Evolutionary conservation across 345 rosid genomes (phyloP), one percentile per base, ranked within the genome.

Genomic region (Turritis glabra): DNA sequence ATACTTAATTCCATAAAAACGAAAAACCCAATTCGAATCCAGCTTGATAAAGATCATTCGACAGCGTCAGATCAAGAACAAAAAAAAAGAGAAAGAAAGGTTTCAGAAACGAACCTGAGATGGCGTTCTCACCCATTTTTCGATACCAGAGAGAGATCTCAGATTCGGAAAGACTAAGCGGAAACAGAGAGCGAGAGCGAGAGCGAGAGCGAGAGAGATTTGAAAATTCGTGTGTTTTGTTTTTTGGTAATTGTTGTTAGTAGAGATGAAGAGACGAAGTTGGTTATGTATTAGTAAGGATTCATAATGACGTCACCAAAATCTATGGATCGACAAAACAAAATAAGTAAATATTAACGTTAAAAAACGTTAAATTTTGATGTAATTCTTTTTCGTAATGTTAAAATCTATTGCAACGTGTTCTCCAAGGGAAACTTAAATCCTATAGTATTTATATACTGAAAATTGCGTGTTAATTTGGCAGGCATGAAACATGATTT

Each of bases 41-140:
- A 72, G 62, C 71, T 63, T 1, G 22, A 18, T 27, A 44, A 47
- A 47, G 59, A 71, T 44, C 27, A 63, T 27, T 64, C 30, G 10
- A 29, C 13, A 5, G 15, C 30, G 40, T n/a, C 26, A 64, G 52
- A 65, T 73, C 71, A 79, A 73, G 66, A 77, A 53, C 23, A 37
- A 48, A 64, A 54, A 3, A 53, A 35, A 26, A 33, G 12, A 5
- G 23, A 37, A 57, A 78, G 59, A 68, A 68, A 44, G 74, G 32
- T 44, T 60, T 35, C 23, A 12, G 8, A 59, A 53, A 70, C 59
- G 52, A 22, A 81, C 95, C 85, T 74, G 84, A 80, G 71, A 57
- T 58, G 67, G 73, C 74, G 74, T 78, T 64, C 40, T 59, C 60
- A 54, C 86, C 82, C 95, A 87, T 89, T 69, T 33, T 35, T 9